A percentile compares a stretch with the other conserved stretches of the same genome.
phyloP scores from a whole-genome alignment of 1,139 yeast genomes.

The Debaryomyces sp. region DNA sequence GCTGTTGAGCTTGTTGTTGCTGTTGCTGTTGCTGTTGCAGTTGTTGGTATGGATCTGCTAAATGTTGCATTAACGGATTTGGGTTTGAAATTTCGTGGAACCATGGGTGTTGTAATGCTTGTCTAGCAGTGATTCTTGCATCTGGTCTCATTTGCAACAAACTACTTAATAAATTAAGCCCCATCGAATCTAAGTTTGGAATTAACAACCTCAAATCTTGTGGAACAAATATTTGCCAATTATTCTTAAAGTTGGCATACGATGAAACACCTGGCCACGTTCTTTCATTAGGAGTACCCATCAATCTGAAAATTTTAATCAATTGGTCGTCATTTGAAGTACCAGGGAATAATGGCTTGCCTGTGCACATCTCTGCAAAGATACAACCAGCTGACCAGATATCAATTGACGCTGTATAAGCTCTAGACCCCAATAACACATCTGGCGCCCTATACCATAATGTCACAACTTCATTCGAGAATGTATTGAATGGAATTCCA shows the following conservation, averaged over 20 bases:
- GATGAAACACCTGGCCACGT: constrained; percentile 95
- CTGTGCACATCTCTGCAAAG: constrained; percentile 96
- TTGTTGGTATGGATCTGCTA: constrained; percentile 43
- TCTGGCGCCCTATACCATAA: constrained; percentile 99
- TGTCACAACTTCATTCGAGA: constrained; percentile 96
- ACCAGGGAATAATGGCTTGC: constrained; percentile 97
- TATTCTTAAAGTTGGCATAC: constrained; percentile 81
- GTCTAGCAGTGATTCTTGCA: constrained; percentile 85
- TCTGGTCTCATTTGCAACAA: constrained; percentile 93
- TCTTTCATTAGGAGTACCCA: constrained; percentile 96
- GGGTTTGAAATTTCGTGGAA: constrained; percentile 73
- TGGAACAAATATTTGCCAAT: constrained; percentile 77
- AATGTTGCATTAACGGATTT: constrained; percentile 36
- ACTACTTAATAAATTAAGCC: constrained; percentile 74
- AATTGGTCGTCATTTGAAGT: constrained; percentile 94
- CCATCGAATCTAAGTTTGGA: constrained; percentile 78
- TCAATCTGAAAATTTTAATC: constrained; percentile 80
- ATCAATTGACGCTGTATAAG: constrained; percentile 94
- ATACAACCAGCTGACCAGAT: constrained; percentile 99
- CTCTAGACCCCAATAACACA: constrained; percentile 90
- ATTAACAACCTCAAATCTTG: constrained; percentile 80
- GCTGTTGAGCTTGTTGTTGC: constrained; percentile 29
- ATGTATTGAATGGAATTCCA: constrained; percentile 97
- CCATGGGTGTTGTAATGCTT: constrained; percentile 95
- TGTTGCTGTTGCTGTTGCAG: constrained; percentile 36